Conservation (phyloP, 768 basidiomycete genomes). For the Phylloporus arenicola region DNA sequence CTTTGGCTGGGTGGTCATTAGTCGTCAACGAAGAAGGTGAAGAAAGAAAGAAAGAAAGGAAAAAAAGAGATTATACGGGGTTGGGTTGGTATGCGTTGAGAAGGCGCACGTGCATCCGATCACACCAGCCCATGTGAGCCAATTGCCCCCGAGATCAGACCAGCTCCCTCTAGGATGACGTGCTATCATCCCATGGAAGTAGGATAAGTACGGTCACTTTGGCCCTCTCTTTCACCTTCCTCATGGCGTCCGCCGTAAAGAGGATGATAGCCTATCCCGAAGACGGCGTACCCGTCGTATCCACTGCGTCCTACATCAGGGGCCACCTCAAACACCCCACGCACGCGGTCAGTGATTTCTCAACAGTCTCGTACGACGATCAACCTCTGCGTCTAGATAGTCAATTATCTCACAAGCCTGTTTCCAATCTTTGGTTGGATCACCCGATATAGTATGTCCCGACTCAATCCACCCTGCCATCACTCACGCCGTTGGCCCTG, state of each 20-base stretch:
- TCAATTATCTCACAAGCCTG: constrained; percentile 60
- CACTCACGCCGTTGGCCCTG: neutral
- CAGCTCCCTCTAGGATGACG: no score
- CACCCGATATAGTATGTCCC: constrained; percentile 69
- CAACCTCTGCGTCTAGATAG: constrained; percentile 35
- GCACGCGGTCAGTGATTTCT: constrained; percentile 39
- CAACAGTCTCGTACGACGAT: neutral
- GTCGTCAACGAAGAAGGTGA: constrained; percentile 23
- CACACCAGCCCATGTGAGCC: no score
- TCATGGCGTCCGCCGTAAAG: constrained; percentile 42
- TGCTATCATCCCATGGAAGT: constrained; percentile 20
- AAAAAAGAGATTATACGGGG: neutral
- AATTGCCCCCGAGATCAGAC: no score
- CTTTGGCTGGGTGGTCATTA: constrained; percentile 62
- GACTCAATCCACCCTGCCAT: neutral
- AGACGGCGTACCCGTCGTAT: constrained; percentile 51
- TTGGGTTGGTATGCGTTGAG: no score
- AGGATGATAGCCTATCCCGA: constrained; percentile 58
- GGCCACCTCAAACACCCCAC: constrained; percentile 41
- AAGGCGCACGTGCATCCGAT: no score
- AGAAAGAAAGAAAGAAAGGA: neutral
- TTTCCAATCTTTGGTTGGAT: constrained; percentile 89
- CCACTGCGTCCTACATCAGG: constrained; percentile 50
- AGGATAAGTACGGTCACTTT: neutral
- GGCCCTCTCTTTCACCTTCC: neutral